Conservation (phyloP, 2,329 filamentous ascomycete genomes). For the Neurospora sp. region DNA sequence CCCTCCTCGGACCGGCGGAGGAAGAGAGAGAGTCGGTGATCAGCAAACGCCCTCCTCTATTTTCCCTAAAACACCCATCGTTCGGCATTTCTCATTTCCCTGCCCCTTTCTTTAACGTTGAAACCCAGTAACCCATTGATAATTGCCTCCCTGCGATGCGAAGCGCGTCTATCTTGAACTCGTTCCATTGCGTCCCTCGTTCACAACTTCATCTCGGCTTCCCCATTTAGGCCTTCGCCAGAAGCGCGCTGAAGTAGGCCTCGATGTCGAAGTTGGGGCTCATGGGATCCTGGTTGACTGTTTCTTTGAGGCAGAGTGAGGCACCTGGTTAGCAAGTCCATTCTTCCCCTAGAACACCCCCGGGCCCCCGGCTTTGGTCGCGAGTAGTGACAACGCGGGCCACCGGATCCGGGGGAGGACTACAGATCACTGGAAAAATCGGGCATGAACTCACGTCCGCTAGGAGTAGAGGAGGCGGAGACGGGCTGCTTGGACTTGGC, state of each 20-base stretch:
- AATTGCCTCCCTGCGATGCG: neutral
- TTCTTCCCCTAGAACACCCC: neutral
- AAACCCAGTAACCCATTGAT: neutral
- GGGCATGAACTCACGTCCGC: conserved; percentile 21
- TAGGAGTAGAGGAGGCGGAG: conserved; percentile 22
- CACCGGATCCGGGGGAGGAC: neutral
- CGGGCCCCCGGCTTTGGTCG: neutral
- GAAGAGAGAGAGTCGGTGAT: neutral
- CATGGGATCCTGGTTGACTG: conserved; percentile 48
- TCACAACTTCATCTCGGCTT: conserved; percentile 31
- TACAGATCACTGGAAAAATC: conserved; percentile 5
- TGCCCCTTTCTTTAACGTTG: neutral
- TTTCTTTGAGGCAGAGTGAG: conserved; percentile 5
- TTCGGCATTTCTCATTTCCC: neutral
- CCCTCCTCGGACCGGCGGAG: neutral
- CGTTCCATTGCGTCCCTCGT: neutral
- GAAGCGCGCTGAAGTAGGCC: conserved; percentile 61
- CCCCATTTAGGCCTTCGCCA: conserved; percentile 26
- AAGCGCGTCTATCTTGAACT: neutral
- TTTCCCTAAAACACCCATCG: neutral
- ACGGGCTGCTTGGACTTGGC: conserved; percentile 59
- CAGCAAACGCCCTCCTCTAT: neutral
- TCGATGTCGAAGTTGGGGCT: conserved; percentile 92
- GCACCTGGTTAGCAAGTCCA: conserved; percentile 1
- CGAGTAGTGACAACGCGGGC: neutral